phyloP scores from a whole-genome alignment of 352 stramenopile genomes.

The Pythium volutum region DNA sequence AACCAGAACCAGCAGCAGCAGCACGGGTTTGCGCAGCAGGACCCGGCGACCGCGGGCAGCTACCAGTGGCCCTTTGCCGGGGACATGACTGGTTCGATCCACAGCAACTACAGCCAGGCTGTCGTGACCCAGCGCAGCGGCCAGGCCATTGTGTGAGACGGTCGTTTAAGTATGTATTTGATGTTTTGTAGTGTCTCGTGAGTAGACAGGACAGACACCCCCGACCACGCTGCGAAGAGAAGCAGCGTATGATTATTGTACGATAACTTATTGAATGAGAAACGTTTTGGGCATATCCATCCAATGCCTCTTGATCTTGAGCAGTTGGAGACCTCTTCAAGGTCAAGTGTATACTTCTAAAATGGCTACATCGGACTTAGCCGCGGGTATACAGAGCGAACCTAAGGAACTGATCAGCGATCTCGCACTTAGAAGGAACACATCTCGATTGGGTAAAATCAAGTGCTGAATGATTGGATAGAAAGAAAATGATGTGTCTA shows the following conservation, averaged over 20 bases:
- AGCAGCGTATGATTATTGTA: constrained; percentile 2
- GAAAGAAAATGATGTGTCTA: background rate
- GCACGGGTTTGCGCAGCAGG: background rate
- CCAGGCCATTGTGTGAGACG: constrained; percentile 11
- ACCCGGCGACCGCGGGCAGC: background rate
- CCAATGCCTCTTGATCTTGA: too few species aligned
- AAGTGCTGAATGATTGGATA: constrained; percentile 12
- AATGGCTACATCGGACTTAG: constrained; percentile 18
- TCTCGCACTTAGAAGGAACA: constrained; percentile 12
- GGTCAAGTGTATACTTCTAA: constrained; percentile 8
- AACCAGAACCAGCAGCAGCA: background rate
- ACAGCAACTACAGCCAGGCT: constrained; percentile 11
- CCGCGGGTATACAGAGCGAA: background rate
- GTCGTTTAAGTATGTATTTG: background rate
- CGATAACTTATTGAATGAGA: background rate
- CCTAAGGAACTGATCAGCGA: background rate
- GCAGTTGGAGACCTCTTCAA: too few species aligned
- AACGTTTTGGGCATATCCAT: too few species aligned
- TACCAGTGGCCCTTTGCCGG: constrained; percentile 14
- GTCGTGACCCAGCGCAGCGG: constrained; percentile 18
- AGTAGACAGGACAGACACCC: too few species aligned
- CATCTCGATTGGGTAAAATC: constrained; percentile 11
- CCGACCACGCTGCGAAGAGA: constrained; percentile 1
- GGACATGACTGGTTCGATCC: constrained; percentile 13
- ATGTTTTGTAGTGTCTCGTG: too few species aligned